These are phyloP conservation scores for Trypanosoma vivax DNA, from an alignment of 208 protist species.

Conservation along the genomic window DNA sequence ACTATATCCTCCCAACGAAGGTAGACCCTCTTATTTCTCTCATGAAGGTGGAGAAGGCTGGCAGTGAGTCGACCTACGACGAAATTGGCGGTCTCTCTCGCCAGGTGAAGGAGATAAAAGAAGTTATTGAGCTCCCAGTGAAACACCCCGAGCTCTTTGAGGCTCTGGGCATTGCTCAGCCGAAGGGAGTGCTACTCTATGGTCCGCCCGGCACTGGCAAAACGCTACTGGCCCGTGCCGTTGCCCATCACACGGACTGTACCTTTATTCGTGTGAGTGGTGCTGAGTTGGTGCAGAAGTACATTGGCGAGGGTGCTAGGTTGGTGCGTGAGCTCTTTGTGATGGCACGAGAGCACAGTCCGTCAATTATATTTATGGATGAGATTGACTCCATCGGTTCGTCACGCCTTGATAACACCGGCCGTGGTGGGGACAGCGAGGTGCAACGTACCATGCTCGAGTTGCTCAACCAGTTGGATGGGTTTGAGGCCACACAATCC, in stretches of 20 bases:
- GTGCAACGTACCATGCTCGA: slow-evolving; percentile 99
- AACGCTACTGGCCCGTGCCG: slow-evolving; percentile 98
- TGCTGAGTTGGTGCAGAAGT: slow-evolving; percentile 99
- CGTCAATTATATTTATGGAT: slow-evolving; percentile 99
- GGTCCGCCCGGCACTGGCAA: slow-evolving; percentile 96
- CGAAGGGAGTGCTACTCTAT: slow-evolving; percentile 98
- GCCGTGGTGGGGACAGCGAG: slow-evolving; percentile 92
- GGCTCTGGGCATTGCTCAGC: slow-evolving; percentile 98
- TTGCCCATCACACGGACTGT: slow-evolving; percentile 98
- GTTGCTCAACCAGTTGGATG: slow-evolving; percentile 99
- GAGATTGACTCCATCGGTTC: slow-evolving; percentile 99
- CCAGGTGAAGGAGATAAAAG: slow-evolving; percentile 96
- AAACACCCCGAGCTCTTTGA: slow-evolving; percentile 99
- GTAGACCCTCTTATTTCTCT: slow-evolving; percentile 98
- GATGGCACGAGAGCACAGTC: slow-evolving; percentile 98
- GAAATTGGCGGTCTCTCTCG: slow-evolving; percentile 99
- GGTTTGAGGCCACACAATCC: slow-evolving; percentile 98
- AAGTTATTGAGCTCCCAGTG: slow-evolving; percentile 81
- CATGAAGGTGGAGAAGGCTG: slow-evolving; percentile 99
- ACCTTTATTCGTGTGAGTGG: slow-evolving; percentile 99
- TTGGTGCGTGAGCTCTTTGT: slow-evolving; percentile 99
- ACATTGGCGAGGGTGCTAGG: slow-evolving; percentile 99
- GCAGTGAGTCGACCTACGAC: slow-evolving; percentile 99
- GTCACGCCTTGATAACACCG: slow-evolving; percentile 80
- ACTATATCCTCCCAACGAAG: slow-evolving; percentile 98